Percentiles rank a stretch among this genome's conserved stretches.
These are phyloP conservation scores for Tubosaeta sp. DNA, from an alignment of 768 basidiomycete species.

Conservation along the genomic window DNA sequence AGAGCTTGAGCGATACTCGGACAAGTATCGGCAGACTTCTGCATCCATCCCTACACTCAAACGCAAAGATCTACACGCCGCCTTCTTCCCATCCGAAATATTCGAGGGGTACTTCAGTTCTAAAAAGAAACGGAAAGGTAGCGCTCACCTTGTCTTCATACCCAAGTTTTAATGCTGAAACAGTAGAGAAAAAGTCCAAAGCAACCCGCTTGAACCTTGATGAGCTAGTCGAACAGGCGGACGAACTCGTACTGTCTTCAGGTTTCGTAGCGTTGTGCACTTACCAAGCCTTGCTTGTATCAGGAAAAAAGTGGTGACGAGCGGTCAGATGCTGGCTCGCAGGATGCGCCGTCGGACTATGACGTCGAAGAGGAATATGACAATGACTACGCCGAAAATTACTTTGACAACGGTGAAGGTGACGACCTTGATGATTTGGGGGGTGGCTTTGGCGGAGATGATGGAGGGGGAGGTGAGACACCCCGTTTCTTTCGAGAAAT, in stretches of 20 bases:
- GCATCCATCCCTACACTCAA: conserved; percentile 62
- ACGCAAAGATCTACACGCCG: conserved; percentile 62
- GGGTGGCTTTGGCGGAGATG: conserved; percentile 62
- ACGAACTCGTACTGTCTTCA: conserved; percentile 43
- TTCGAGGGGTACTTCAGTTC: conserved; percentile 81
- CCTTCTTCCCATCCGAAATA: conserved; percentile 75
- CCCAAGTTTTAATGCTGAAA: not conserved
- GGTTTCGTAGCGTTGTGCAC: not conserved
- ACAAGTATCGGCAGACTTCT: conserved; percentile 69
- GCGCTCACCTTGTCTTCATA: not conserved
- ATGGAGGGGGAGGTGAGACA: conserved; percentile 52
- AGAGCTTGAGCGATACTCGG: conserved; percentile 81
- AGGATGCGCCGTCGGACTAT: conserved; percentile 66
- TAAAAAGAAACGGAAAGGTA: conserved; percentile 55
- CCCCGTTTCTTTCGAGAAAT: not conserved
- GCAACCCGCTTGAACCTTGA: conserved; percentile 58
- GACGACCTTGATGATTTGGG: conserved; percentile 78
- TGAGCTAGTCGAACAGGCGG: conserved; percentile 61
- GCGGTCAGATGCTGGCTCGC: conserved; percentile 62
- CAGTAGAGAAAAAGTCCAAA: conserved; percentile 29
- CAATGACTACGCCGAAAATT: conserved; percentile 87
- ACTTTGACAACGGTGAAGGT: conserved; percentile 86
- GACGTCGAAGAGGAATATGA: conserved; percentile 90
- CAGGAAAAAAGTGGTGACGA: conserved; percentile 74
- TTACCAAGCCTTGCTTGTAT: not conserved